Evolutionary conservation across 352 stramenopile species (phyloP).

Genomic region (Phytopythium helicoides): DNA sequence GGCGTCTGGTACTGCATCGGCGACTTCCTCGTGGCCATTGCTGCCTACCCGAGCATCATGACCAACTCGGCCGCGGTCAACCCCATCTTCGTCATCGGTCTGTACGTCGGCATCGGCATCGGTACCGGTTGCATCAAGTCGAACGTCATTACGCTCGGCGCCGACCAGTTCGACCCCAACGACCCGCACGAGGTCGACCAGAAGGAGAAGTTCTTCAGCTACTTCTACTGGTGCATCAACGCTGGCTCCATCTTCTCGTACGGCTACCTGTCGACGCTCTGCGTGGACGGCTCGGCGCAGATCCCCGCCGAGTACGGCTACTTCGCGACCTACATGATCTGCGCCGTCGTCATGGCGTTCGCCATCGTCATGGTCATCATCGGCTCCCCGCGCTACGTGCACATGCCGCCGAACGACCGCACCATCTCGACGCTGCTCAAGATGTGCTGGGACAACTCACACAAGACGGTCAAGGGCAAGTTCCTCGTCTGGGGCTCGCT

Average conservation of each 20-base stretch:
- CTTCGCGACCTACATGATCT: too few relatives aligned
- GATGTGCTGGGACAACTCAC: constrained; percentile 22
- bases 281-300: constrained; percentile 60
- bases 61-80: constrained; percentile 23
- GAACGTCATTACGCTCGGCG: constrained; percentile 60
- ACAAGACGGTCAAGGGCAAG: constrained; percentile 18
- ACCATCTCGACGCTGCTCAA: constrained; percentile 44
- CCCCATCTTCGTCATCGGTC: constrained; percentile 52
- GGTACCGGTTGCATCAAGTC: constrained; percentile 52
- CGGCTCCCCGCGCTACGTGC: constrained; percentile 53
- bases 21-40: constrained; percentile 51
- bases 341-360: too few relatives aligned
- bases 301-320: too few relatives aligned
- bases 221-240: constrained; percentile 85
- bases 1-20: constrained; percentile 53
- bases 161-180: constrained; percentile 56
- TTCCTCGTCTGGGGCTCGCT: constrained; percentile 28
- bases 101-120: constrained; percentile 53
- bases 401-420: constrained; percentile 28
- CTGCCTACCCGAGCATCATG: constrained; percentile 41
- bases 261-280: constrained; percentile 77
- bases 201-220: constrained; percentile 76
- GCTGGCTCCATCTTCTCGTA: constrained; percentile 67
- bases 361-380: constrained; percentile 29
- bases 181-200: constrained; percentile 39